Base-by-base conservation (phyloP, 805 yeast genomes). In the Wickerhamiella kurtzmanii region DNA sequence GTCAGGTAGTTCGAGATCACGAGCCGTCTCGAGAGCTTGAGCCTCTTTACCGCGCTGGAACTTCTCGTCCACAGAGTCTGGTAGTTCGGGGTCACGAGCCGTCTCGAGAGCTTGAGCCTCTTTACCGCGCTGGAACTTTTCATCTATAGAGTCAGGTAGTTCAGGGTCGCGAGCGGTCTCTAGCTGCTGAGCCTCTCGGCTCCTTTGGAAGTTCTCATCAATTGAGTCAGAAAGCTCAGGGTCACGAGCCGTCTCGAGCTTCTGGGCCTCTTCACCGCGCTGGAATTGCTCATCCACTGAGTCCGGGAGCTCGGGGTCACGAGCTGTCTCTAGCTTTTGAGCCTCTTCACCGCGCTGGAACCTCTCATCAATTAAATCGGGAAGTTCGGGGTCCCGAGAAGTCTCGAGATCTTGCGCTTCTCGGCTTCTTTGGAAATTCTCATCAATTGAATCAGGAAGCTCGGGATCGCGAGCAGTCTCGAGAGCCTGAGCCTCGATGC, bases 391-490 rank as follows among this genome's bases (percentile, higher is more conserved):
- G 32, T 25, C 32, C 9, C 32, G 32, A 25, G 11, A 6, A 11
- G 32, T 25, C 11, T 25, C 32, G 9, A 25, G 32, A 6, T 25
- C 32, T 11, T 25, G 32, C 6, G 32, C 32, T 25, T 25, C 32
- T 6, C 9, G 6, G 32, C 32, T 25, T 11, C 32, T 25, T 25
- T 25, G 32, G 32, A 25, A 25, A 11, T 25, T 25, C 32, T 25
- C 32, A 25, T 25, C 32, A 25, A 25, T 11, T 6, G 43, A 19
- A 2, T 46, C 47, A 25, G 22, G 40, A 5, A 44, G 40, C 5
- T 43, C 48, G 9, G 22, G 43, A 13, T 36, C 18, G 22, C 36
- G 16, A 36, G 41, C 9, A 4, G 25, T 11, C 17, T 11, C 28
- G 25, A 15, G 13, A 20, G 18, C 28, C 22, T 19, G 20, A 13